Conservation (phyloP, 2,329 filamentous ascomycete genomes). For the Exophiala dermatitidis region DNA sequence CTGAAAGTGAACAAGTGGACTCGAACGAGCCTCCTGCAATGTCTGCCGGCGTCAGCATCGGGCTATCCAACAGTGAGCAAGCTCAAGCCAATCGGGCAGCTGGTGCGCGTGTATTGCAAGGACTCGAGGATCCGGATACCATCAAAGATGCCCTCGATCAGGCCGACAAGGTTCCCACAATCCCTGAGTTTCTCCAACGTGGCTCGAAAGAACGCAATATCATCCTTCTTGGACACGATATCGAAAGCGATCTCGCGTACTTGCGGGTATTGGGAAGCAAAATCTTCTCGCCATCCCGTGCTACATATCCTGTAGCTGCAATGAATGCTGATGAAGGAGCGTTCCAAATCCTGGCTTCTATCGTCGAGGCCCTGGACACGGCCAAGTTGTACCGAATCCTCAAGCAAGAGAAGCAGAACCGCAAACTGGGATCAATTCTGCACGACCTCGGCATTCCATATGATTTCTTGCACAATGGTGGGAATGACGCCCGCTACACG, state of each 20-base stretch:
- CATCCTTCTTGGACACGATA: slow-evolving; percentile 72
- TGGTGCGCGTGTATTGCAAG: slow-evolving; percentile 11
- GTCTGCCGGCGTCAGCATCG: slow-evolving; percentile 9
- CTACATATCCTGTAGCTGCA: slow-evolving; percentile 32
- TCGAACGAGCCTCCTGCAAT: neutral
- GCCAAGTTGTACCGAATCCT: slow-evolving; percentile 61
- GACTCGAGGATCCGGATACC: slow-evolving; percentile 6
- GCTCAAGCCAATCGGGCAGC: slow-evolving; percentile 13
- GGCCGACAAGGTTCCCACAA: neutral
- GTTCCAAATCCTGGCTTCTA: slow-evolving; percentile 38
- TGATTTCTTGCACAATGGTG: slow-evolving; percentile 71
- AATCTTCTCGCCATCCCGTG: slow-evolving; percentile 25
- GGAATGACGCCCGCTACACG: slow-evolving; percentile 79
- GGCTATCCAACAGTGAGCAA: slow-evolving; percentile 13
- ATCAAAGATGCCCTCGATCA: slow-evolving; percentile 1
- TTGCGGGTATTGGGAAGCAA: slow-evolving; percentile 60
- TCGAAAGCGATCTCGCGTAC: slow-evolving; percentile 60
- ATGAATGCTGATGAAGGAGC: slow-evolving; percentile 13
- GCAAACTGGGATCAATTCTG: slow-evolving; percentile 56
- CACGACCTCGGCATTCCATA: slow-evolving; percentile 55
- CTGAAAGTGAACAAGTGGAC: neutral
- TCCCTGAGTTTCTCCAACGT: slow-evolving; percentile 5
- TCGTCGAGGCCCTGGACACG: slow-evolving; percentile 66
- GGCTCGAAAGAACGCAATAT: slow-evolving; percentile 48
- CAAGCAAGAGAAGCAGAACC: slow-evolving; percentile 39